Evolutionary conservation across 345 rosid species (phyloP), one percentile per base, ranked within the genome.

Genomic region (Cardamine resedifolia): DNA sequence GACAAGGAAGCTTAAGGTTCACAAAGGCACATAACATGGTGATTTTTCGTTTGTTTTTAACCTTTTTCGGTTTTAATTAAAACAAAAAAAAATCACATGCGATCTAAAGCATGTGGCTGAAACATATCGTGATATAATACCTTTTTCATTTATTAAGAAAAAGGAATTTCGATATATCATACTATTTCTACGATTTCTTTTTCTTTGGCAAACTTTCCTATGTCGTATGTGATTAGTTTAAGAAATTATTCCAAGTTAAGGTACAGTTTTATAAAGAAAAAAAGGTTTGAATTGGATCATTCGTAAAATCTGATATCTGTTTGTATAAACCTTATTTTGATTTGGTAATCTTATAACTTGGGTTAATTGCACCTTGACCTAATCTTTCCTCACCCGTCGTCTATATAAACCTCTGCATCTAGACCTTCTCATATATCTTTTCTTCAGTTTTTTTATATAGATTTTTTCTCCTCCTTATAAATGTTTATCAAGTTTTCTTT

Each of bases 21-120:
- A 66, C 71, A 38, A 66, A 51, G n/a, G 61, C 71, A 52, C 61
- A 66, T 66, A 20, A 47, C 14, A 45, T 30, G 12, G 8, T 7
- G 56, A 15, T 50, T n/a, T 51, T 66, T 51, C 58, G 47, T 33
- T 34, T 50, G 2, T 7, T 49, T 49, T 33, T 19, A 31, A 19
- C 7, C 26, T 24, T 18, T 10, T 7, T 38, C 15, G 12, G 14
- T 55, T 56, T 9, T 48, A 15, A 4, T 48, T 6, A 33, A 18
- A 20, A 1, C 2, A 58, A 20, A 10, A n/a, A n/a, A n/a, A n/a
- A 34, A 6, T 38, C 48, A 36, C 64, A 59, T 59, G 64, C 18
- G 0, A 60, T 59, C 51, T 7, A 21, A 15, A 28, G 38, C 34
- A 39, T 39, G 33, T 60, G 28, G 30, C 21, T 60, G 14, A 24